Evolutionary conservation across 2,329 filamentous ascomycete genomes (phyloP), one percentile per base, ranked within the genome.

Genomic region (Emergomyces africanus): DNA sequence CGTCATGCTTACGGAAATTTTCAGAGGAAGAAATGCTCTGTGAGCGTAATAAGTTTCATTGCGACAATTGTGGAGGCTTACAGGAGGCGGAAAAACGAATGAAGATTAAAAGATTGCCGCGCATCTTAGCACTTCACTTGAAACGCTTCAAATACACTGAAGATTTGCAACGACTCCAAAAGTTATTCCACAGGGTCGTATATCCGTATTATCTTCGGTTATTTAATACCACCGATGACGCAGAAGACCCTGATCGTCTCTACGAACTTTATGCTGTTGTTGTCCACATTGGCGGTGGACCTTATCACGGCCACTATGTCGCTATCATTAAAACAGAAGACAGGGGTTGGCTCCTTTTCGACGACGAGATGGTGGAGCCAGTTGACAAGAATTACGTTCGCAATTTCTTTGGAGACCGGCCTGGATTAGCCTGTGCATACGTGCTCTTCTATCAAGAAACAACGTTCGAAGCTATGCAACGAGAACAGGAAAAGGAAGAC

Each of bases 131-230:
- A 4, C 77, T 99, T 60, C 94, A 99, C 70, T 76, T 99, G 63
- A 99, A 99, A 75, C 84, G 94, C 59, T 99, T 99, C 79, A 97
- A 97, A 75, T 99, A 96, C 70, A 96, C 92, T 2, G 94, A 97
- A 70, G 92, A 97, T 71, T 83, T 95, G 69, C 94, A 91, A 64
- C 84, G 91, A 58, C 77, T 99, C 62, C 91, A 97, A 72, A 99
- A 99, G 74, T 81, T 99, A 49, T 97, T 97, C 71, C 92, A 99
- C 72, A 83, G 92, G 49, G 94, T 99, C 15, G 90, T 96, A 5
- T 99, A 99, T 70, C 94, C 94, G 0, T 99, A 96, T 70, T 89
- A 99, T 69, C 81, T 99, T 48, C 89, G 94, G 59, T 84, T 99
- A 70, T 96, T 97, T 77, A 97, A 97, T 74, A 97, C 94, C 0